A percentile compares a stretch with the other conserved stretches of the same genome.
These are phyloP conservation scores for Candida boleticola DNA, from an alignment of 805 yeast species.

Conservation along the genomic window DNA sequence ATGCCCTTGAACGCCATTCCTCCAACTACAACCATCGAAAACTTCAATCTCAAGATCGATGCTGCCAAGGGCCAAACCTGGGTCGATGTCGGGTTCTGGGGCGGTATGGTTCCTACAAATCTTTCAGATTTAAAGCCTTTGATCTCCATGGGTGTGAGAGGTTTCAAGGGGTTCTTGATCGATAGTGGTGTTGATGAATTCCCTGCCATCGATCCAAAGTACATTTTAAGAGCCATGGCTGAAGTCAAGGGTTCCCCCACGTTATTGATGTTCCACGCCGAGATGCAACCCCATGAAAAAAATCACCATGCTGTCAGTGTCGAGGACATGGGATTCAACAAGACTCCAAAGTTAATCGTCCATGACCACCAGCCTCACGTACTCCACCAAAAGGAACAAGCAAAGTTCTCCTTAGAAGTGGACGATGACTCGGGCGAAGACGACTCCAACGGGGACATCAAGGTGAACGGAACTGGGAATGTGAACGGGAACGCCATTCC, in stretches of 20 bases:
- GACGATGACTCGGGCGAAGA: conserved; percentile 8
- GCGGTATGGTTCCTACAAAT: conserved; percentile 86
- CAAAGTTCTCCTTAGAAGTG: conserved; percentile 16
- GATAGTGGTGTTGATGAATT: conserved; percentile 97
- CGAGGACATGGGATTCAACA: conserved; percentile 18
- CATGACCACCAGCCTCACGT: conserved; percentile 2
- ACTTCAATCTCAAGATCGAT: conserved; percentile 67
- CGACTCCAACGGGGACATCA: conserved; percentile 6
- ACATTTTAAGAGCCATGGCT: conserved; percentile 67
- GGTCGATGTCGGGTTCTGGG: conserved; percentile 97
- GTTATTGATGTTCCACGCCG: conserved; percentile 89
- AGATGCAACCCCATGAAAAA: conserved; percentile 56
- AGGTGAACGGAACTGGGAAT: conserved; percentile 6
- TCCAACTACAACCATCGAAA: conserved; percentile 83
- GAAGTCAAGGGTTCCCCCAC: conserved; percentile 63
- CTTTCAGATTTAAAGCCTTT: conserved; percentile 67
- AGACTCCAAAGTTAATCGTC: conserved; percentile 23
- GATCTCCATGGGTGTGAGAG: conserved; percentile 83
- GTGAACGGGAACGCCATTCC: conserved; percentile 5
- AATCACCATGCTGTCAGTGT: conserved; percentile 22
- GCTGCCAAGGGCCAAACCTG: conserved; percentile 83
- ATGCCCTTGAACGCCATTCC: conserved; percentile 97
- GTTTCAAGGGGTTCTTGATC: conserved; percentile 89
- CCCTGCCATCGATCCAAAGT: conserved; percentile 69
- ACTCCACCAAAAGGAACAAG: conserved; percentile 15